A percentile compares a stretch with the other conserved stretches of the same genome.
These are phyloP conservation scores for Spathaspora gorwiae DNA, from an alignment of 805 yeast genomes.

Conservation along the genomic window DNA sequence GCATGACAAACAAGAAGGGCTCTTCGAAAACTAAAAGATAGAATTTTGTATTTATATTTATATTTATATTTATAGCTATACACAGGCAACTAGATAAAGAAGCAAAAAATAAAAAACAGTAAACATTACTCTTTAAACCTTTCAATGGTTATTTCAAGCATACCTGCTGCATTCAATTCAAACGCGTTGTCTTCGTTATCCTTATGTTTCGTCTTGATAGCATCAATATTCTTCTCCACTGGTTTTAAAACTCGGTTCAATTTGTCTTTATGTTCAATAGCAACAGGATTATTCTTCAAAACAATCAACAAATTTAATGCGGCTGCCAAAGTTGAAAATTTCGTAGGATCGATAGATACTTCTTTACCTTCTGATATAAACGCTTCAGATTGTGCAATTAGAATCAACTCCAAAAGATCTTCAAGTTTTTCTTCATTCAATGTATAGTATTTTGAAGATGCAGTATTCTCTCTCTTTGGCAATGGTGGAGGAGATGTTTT, in stretches of 20 bases:
- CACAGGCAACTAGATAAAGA: background rate
- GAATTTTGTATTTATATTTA: background rate
- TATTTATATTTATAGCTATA: background rate
- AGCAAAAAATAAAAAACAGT: background rate
- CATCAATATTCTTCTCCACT: slow-evolving; percentile 12
- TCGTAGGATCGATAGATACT: slow-evolving; percentile 16
- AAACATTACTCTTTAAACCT: slow-evolving; percentile 18
- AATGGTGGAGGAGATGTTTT: slow-evolving; percentile 21
- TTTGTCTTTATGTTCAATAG: slow-evolving; percentile 11
- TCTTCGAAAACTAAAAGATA: slow-evolving; percentile 22
- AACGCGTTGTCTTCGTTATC: slow-evolving; percentile 3
- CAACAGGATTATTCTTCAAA: slow-evolving; percentile 18
- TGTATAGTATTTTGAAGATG: slow-evolving; percentile 31
- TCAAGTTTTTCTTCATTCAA: slow-evolving; percentile 39
- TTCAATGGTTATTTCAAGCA: slow-evolving; percentile 31
- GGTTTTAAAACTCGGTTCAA: slow-evolving; percentile 12
- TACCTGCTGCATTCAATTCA: slow-evolving; percentile 28
- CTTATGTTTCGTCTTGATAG: slow-evolving; percentile 11
- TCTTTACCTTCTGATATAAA: slow-evolving; percentile 19
- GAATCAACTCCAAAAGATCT: slow-evolving; percentile 40
- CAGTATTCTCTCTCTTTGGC: slow-evolving; percentile 28
- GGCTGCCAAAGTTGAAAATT: slow-evolving; percentile 46
- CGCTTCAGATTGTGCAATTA: slow-evolving; percentile 31
- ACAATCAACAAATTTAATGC: slow-evolving; percentile 51
- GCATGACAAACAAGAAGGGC: slow-evolving; percentile 18